These are phyloP conservation scores for Rhodotorula sp. DNA, from an alignment of 1,284 basidiomycete species.

Conservation along the genomic window DNA sequence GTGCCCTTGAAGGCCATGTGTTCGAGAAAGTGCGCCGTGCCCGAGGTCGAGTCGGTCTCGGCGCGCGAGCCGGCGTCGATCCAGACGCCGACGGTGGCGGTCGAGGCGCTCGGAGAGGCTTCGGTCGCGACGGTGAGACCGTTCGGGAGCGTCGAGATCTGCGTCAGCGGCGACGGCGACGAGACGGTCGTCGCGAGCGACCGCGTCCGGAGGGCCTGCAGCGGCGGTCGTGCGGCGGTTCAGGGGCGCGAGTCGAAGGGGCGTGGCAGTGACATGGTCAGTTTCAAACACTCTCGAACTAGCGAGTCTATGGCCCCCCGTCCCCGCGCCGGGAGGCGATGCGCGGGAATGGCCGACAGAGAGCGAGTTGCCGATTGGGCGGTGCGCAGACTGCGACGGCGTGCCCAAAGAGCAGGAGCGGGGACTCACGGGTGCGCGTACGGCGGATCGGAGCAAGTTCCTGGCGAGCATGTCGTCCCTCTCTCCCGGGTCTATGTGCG, in stretches of 20 bases:
- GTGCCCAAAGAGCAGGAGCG: too few species aligned
- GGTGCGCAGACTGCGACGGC: neutral
- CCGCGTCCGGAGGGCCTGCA: constrained; percentile 17
- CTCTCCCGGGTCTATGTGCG: too few species aligned
- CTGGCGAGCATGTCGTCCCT: constrained; percentile 21
- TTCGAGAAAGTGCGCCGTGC: constrained; percentile 98
- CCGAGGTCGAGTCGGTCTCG: constrained; percentile 89
- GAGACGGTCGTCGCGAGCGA: constrained; percentile 62
- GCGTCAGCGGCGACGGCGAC: constrained; percentile 71
- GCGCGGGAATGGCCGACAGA: neutral
- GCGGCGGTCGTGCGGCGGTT: neutral
- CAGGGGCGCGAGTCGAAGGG: too few species aligned
- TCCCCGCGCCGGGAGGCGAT: neutral
- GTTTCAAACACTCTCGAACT: too few species aligned
- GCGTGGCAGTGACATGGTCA: too few species aligned
- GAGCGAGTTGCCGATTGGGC: constrained; percentile 14
- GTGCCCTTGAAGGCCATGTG: constrained; percentile 89
- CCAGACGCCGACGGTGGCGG: constrained; percentile 98
- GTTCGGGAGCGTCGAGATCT: constrained; percentile 84
- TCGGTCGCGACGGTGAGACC: constrained; percentile 76
- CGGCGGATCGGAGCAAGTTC: constrained; percentile 13
- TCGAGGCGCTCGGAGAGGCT: constrained; percentile 88
- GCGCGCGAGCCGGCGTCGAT: constrained; percentile 97
- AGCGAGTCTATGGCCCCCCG: too few species aligned
- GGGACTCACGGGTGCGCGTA: constrained; percentile 21